Conservation (phyloP, 805 yeast species). For the Candida nitratophila region DNA sequence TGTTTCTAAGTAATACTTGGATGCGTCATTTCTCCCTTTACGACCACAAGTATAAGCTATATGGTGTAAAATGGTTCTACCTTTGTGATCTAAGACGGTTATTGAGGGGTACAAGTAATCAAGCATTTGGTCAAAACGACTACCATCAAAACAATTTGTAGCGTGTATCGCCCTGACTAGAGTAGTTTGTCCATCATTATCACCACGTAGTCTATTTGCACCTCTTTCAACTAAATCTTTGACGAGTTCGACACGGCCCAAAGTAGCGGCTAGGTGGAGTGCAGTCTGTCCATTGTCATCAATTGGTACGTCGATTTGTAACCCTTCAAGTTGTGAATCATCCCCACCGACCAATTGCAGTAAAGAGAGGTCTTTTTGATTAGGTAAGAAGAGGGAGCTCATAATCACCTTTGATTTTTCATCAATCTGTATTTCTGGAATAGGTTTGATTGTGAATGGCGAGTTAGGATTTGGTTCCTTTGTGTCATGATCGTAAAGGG, state of each 20-base stretch:
- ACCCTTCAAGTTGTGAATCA: conserved; percentile 23
- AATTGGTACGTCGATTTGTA: conserved; percentile 75
- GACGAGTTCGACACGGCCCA: conserved; percentile 71
- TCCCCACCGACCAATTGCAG: conserved; percentile 21
- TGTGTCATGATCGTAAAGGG: conserved; percentile 30
- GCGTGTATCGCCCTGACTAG: conserved; percentile 77
- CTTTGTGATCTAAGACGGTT: conserved; percentile 55
- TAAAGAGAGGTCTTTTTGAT: conserved; percentile 24
- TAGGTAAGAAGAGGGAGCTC: conserved; percentile 44
- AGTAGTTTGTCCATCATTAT: conserved; percentile 82
- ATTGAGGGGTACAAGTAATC: conserved; percentile 72
- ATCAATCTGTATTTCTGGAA: conserved; percentile 20
- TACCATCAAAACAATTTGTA: conserved; percentile 74
- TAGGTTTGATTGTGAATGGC: conserved; percentile 44
- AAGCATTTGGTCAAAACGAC: conserved; percentile 64
- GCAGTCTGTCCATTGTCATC: conserved; percentile 94
- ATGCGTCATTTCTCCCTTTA: conserved; percentile 64
- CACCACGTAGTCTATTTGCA: conserved; percentile 64
- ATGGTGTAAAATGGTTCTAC: conserved; percentile 81
- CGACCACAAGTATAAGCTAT: conserved; percentile 76
- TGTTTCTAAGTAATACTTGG: conserved; percentile 65
- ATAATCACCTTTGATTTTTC: conserved; percentile 31
- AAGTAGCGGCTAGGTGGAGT: conserved; percentile 91
- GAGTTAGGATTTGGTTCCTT: conserved; percentile 33
- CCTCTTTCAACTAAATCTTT: conserved; percentile 60